Percentiles rank a stretch among this genome's conserved stretches.
Evolutionary conservation across 805 yeast species (phyloP).

Genomic region (Saccharomycopsis sp.): DNA sequence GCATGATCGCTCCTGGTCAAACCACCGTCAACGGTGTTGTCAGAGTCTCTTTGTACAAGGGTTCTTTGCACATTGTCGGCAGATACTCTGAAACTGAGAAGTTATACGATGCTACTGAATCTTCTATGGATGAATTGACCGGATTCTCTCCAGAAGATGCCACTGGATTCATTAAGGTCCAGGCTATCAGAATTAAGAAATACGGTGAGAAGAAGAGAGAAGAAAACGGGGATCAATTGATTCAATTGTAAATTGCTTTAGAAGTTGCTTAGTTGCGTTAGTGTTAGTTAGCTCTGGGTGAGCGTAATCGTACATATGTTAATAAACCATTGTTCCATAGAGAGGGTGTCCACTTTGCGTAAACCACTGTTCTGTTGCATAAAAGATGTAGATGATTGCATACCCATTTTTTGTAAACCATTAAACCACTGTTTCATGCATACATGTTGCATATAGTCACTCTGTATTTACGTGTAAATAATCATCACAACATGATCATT

Average conservation of each 20-base stretch:
- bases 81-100: constrained; percentile 94
- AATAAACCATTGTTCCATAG: neutral
- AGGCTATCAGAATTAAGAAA: constrained; percentile 96
- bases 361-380: too few relatives aligned
- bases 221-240: constrained; percentile 28
- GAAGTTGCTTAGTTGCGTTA: too few relatives aligned
- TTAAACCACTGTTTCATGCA: too few relatives aligned
- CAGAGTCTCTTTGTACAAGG: constrained; percentile 91
- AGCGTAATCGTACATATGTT: neutral
- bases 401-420: too few relatives aligned
- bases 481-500: too few relatives aligned
- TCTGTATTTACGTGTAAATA: too few relatives aligned
- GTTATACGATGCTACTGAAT: constrained; percentile 94
- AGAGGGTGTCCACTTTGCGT: too few relatives aligned
- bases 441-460: too few relatives aligned
- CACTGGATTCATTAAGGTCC: constrained; percentile 94
- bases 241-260: neutral
- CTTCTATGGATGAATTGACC: constrained; percentile 98
- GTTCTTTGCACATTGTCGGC: constrained; percentile 76
- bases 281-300: too few relatives aligned
- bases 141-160: constrained; percentile 98
- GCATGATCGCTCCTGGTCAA: constrained; percentile 93
- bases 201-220: constrained; percentile 93
- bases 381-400: too few relatives aligned
- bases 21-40: constrained; percentile 93